Evolutionary conservation across 2,329 filamentous ascomycete genomes (phyloP), one percentile per base, ranked within the genome.

Genomic region (Verticillium nonalfalfae): DNA sequence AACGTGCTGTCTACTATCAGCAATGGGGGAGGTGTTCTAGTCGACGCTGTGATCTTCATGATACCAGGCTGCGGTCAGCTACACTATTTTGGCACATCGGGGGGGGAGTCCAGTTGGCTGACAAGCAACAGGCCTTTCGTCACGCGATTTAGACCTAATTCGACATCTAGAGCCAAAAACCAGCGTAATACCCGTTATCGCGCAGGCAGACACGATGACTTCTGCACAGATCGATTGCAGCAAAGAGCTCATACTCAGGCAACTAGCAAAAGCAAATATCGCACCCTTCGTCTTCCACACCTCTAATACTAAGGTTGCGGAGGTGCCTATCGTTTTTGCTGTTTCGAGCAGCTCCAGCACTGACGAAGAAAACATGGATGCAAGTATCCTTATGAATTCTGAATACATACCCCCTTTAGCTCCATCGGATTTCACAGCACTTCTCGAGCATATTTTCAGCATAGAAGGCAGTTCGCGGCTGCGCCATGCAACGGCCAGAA

Each of bases 361-460:
- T 26, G 92, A 97, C 68, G 78, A 86, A 36, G 33, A n/a, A 63
- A 91, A 97, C 45, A 96, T 98, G 88, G 94, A 98, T 72, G 94
- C 93, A 18, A 97, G 92, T 69, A 80, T 96, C 0, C 82, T 98
- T 18, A 98, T 98, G 94, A 93, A 88, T 61, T 89, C 93, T 1
- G 90, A 95, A 68, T 98, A 97, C 71, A 79, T 95, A 14, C 89
- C 91, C 64, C 94, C 94, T 1, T 80, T 97, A 4, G 76, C 90
- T 3, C 75, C 84, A 0, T 95, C 92, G 9, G 93, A 98, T 52
- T 83, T 98, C 2, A 69, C 74, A 5, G 74, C 77, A 9, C 79
- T 98, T 1, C 84, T 96, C n/a, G 79, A 86, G 9, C 84, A 85
- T 18, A 78, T 97, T 0, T 93, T 98, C 68, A 88, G 92, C 56